Conservation (phyloP, 306 rosid species). For the Echinosophora koreensis region DNA sequence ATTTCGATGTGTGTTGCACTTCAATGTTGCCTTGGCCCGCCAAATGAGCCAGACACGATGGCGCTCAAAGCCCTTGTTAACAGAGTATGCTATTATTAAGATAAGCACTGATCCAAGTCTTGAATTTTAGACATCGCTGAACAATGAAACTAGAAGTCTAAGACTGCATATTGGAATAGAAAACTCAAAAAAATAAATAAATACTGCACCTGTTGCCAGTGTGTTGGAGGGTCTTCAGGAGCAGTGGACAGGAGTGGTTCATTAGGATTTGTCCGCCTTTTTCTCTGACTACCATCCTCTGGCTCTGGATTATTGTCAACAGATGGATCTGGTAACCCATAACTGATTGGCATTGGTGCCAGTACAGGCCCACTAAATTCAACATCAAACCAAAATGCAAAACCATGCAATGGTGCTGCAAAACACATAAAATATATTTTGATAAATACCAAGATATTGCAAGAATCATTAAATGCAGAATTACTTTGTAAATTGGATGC, state of each 20-base stretch:
- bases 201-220: slow-evolving; percentile 80
- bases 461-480: not conserved
- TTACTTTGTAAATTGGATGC: slow-evolving; percentile 4
- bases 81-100: no score
- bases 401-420: slow-evolving; percentile 86
- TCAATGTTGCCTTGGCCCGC: no score
- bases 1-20: not conserved
- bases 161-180: slow-evolving; percentile 8
- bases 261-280: slow-evolving; percentile 63
- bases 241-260: slow-evolving; percentile 75
- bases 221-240: slow-evolving; percentile 89
- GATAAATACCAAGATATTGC: slow-evolving; percentile 23
- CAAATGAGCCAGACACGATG: no score
- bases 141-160: slow-evolving; percentile 21
- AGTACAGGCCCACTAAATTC: slow-evolving; percentile 64
- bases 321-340: slow-evolving; percentile 38
- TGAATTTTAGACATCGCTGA: slow-evolving; percentile 1
- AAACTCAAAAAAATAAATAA: not conserved
- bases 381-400: slow-evolving; percentile 93
- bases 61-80: no score
- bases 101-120: not conserved
- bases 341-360: slow-evolving; percentile 45
- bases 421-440: slow-evolving; percentile 6
- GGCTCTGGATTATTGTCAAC: slow-evolving; percentile 49
- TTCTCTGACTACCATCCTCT: slow-evolving; percentile 59